Percentiles rank a stretch among this genome's conserved stretches.
These are phyloP conservation scores for Lachancea sp. DNA, from an alignment of 805 yeast genomes.

Conservation along the genomic window DNA sequence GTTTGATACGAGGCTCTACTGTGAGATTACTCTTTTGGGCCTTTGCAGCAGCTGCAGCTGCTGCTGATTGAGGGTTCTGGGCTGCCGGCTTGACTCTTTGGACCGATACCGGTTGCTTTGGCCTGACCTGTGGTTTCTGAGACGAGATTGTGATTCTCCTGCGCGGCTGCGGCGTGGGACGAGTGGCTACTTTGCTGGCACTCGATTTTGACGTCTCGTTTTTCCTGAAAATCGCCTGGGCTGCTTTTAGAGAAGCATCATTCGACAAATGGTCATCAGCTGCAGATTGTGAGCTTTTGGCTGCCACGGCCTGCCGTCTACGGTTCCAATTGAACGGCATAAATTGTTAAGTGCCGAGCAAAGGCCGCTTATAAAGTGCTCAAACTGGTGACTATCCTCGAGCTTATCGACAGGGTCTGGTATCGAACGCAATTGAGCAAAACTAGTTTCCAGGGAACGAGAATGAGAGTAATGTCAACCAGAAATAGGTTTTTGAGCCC, in stretches of 20 bases:
- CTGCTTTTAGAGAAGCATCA: constrained; percentile 25
- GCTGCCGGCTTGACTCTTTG: too few relatives aligned
- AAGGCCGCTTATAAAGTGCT: too few relatives aligned
- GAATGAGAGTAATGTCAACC: too few relatives aligned
- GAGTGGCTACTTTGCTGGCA: neutral
- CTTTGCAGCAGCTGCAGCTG: constrained; percentile 3
- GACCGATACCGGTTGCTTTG: too few relatives aligned
- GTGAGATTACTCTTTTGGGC: constrained; percentile 3
- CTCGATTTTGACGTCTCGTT: constrained; percentile 8
- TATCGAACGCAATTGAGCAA: too few relatives aligned
- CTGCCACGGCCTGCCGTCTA: neutral
- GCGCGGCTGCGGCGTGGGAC: neutral
- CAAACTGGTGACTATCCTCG: too few relatives aligned
- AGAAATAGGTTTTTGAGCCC: too few relatives aligned
- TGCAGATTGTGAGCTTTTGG: constrained; percentile 1
- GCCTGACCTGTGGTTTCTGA: too few relatives aligned
- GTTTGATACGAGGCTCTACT: constrained; percentile 2
- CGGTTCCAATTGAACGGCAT: constrained; percentile 8
- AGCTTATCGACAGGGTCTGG: too few relatives aligned
- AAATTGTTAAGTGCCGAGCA: neutral
- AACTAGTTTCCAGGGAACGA: too few relatives aligned
- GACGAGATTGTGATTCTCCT: neutral
- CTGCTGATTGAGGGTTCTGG: neutral
- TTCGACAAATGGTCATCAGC: constrained; percentile 8
- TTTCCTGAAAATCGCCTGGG: constrained; percentile 28